phyloP scores from a whole-genome alignment of 805 yeast species.

The Yamadazyma sp. region DNA sequence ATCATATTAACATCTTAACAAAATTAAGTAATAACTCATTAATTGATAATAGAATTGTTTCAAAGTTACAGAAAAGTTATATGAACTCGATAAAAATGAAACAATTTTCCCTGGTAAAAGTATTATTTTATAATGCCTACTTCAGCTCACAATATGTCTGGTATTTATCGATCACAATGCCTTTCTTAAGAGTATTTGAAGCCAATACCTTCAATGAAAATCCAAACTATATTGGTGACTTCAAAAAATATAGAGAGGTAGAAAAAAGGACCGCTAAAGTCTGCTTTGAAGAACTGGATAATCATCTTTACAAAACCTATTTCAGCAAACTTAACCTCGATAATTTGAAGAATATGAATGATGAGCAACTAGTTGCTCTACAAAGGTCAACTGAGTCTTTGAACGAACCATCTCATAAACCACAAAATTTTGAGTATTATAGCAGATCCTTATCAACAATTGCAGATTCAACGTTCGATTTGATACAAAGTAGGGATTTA shows the following conservation, averaged over 20 bases:
- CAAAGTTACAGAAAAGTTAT: constrained; percentile 21
- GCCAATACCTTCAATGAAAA: constrained; percentile 28
- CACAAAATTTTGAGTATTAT: constrained; percentile 30
- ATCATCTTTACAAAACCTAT: constrained; percentile 17
- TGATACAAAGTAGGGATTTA: constrained; percentile 36
- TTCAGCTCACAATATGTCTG: constrained; percentile 36
- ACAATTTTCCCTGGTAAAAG: constrained; percentile 16
- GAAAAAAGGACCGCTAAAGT: constrained; percentile 13
- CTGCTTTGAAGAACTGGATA: constrained; percentile 22
- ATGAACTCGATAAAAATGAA: constrained; percentile 12
- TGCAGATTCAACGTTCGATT: constrained; percentile 28
- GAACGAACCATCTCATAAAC: constrained; percentile 18
- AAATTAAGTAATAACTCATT: constrained; percentile 32
- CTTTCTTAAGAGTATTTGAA: constrained; percentile 37
- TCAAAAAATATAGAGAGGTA: constrained; percentile 12
- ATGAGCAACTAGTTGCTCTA: constrained; percentile 10
- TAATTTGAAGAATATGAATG: constrained; percentile 14
- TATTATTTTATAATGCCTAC: constrained; percentile 29
- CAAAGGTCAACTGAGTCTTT: constrained; percentile 5
- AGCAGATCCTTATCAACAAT: constrained; percentile 22
- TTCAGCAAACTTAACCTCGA: constrained; percentile 20
- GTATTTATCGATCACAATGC: constrained; percentile 34
- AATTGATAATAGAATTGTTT: constrained; percentile 24
- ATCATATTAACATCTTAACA: constrained; percentile 33
- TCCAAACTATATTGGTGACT: constrained; percentile 15